A percentile compares a stretch with the other conserved stretches of the same genome.
phyloP scores from a whole-genome alignment of 176 grass and related monocot species.

The Triticum aestivum region DNA sequence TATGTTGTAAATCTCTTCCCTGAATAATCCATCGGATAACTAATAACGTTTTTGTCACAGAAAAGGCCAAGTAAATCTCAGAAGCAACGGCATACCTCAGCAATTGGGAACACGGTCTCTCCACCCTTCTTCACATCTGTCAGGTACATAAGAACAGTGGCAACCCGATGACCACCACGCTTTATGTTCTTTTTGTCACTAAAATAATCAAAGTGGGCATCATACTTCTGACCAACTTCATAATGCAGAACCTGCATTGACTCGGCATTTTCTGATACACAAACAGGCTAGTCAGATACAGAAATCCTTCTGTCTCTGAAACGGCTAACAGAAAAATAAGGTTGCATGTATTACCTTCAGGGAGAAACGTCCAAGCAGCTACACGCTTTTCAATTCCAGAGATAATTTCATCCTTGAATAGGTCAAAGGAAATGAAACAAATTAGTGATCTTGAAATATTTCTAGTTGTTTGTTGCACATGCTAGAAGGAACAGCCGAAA shows the following conservation, averaged over 20 bases:
- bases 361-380: slow-evolving; percentile 81
- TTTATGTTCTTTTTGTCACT: slow-evolving; percentile 54
- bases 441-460: neutral
- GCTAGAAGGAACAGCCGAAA: neutral
- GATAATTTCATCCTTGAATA: slow-evolving; percentile 54
- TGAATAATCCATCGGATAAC: slow-evolving; percentile 26
- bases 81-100: slow-evolving; percentile 35
- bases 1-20: slow-evolving; percentile 47
- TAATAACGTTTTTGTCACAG: too few relatives aligned
- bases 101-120: slow-evolving; percentile 81
- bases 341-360: slow-evolving; percentile 46
- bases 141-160: slow-evolving; percentile 86
- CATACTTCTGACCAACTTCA: slow-evolving; percentile 69
- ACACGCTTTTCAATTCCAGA: slow-evolving; percentile 60
- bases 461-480: neutral
- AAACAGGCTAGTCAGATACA: neutral
- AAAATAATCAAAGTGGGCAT: slow-evolving; percentile 83
- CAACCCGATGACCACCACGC: slow-evolving; percentile 68
- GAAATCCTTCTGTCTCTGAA: neutral
- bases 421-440: slow-evolving; percentile 7
- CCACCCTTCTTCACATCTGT: slow-evolving; percentile 70
- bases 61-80: neutral
- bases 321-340: neutral
- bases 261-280: slow-evolving; percentile 64
- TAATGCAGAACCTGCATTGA: slow-evolving; percentile 66